Base-by-base conservation (phyloP, 1,284 basidiomycete genomes). In the Rhodotorula sp. region DNA sequence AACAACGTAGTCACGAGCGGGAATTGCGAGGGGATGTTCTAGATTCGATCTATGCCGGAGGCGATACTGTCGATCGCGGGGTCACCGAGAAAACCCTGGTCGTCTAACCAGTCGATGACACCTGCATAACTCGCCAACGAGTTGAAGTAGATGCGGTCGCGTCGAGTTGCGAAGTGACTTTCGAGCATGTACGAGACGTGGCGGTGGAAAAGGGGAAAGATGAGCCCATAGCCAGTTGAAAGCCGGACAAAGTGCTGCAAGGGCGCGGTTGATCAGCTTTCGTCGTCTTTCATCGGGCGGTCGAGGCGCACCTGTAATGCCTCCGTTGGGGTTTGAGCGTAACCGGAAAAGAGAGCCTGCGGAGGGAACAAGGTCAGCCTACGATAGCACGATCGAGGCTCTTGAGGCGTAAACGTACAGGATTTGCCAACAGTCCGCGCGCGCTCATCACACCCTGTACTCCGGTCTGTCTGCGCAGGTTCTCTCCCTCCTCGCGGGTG, bases 151-250 rank as follows among this genome's bases (percentile, higher is more conserved):
- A 83, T 80, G 52, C 84, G 80, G 68, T 87, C 85, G 2, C 81
- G 76, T 50, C 82, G 78, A 31, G 67, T 66, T 18, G 79, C 69
- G 63, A 87, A 81, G 58, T 80, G 80, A 1, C 79, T 78, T 73
- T 87, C 86, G 61, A 87, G 82, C 86, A 87, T 87, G 80, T 86
- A 87, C 6, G 83, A 81, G 21, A 85, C 68, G 68, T 86, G 85
- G 7, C 83, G 81, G 66, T 84, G 83, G 70, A 86, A 85, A 26
- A 86, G 79, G 0, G 82, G 81, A 67, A 83, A 85, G 64, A 84
- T 83, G 19, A 87, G 79, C 1, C 85, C 84, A 73, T 84, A 85
- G 34, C 81, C 80, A 14, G 82, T 79, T 0, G 84, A 80, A 4
- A 85, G 74, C 31, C 81, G 79, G 28, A 84, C 78, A 77, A 87